Base-by-base conservation (phyloP, 495 filamentous ascomycete species). In the Terfezia claveryi region DNA sequence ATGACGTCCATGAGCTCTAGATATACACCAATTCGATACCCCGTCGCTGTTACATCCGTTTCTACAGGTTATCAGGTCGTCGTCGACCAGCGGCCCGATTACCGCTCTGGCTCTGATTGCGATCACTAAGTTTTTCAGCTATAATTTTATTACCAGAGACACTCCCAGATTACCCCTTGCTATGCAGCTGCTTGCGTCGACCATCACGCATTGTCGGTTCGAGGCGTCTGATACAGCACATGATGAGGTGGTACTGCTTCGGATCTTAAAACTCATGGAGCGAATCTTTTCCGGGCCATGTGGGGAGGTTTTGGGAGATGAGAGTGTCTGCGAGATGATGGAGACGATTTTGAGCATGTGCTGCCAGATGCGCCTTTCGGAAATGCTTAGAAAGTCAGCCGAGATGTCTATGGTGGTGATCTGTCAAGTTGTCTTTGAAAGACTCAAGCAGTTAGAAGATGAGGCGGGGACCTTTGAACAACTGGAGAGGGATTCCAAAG, bases 281-380 rank as follows among this genome's bases (percentile, higher is more conserved):
- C 80, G 84, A 61, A 94, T 96, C 81, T 75, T 99, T 53, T 86
- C 85, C 52, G 85, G 92, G 1, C 86, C 91, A 0, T 87, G 89
- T 36, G 91, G 92, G 12, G 82, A 87, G 55, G 73, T 96, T 2
- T 75, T 94, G 4, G 87, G 89, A 37, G 91, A 99, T 61, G 88
- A 94, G 70, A 95, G 88, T 64, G 85, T 99, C 10, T 99, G 91
- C 64, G 85, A 94, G 64, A 96, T 99, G 91, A 96, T 99, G 91
- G 91, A 94, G 68, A 88, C 85, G 5, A 92, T 88, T 4, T 67
- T 99, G 58, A 94, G 87, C 66, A 96, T 99, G 77, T 99, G 91
- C 69, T 95, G 88, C 55, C 87, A 95, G 68, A 78, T 80, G 55
- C 78, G 88, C 52, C 76, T 99, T 52, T 94, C 91, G 16, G 91